Evolutionary conservation across 2,329 filamentous ascomycete species (phyloP).

Genomic region (Botrytis elliptica): DNA sequence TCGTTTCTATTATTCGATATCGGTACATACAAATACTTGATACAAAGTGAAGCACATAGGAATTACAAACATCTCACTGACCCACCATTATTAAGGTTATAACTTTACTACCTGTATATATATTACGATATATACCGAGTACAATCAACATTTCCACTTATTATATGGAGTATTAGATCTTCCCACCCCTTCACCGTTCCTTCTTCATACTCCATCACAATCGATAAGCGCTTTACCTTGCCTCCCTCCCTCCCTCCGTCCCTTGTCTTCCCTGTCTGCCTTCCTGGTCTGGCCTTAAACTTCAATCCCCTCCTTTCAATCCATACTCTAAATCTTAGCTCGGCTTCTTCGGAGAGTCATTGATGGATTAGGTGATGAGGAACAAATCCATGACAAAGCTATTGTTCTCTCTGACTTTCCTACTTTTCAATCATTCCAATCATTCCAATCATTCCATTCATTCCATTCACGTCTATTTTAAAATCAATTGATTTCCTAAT

Average conservation of each 20-base stretch:
- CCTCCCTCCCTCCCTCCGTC: too few relatives aligned
- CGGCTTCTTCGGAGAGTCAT: conserved; percentile 15
- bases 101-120: background rate
- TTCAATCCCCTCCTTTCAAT: background rate
- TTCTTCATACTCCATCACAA: background rate
- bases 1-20: background rate
- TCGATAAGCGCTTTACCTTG: background rate
- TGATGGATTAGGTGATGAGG: background rate
- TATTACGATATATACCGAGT: background rate
- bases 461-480: background rate
- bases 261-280: background rate
- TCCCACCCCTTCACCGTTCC: background rate
- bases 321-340: background rate
- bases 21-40: background rate
- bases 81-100: background rate
- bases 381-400: background rate
- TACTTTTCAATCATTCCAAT: background rate
- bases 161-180: background rate
- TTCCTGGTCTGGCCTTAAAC: background rate
- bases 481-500: background rate
- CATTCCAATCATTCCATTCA: background rate
- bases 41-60: too few relatives aligned
- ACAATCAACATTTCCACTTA: background rate
- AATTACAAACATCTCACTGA: background rate
- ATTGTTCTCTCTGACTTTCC: background rate